These are phyloP conservation scores for Casuarina glauca DNA, from an alignment of 306 rosid genomes.

Conservation along the genomic window DNA sequence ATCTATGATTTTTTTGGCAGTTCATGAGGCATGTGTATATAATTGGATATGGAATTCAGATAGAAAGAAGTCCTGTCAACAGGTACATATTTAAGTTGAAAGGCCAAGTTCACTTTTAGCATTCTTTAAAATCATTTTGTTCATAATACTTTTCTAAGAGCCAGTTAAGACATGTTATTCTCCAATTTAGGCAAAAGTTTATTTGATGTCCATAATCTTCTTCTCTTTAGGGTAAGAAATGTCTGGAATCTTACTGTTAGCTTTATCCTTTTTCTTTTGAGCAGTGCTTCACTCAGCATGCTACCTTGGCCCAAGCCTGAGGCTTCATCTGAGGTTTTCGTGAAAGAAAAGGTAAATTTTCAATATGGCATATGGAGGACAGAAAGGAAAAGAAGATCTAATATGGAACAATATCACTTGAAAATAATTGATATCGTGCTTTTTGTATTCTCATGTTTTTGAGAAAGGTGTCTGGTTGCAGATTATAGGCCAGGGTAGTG, in stretches of 20 bases:
- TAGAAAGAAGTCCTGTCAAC: slow-evolving; percentile 96
- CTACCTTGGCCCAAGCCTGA: slow-evolving; percentile 99
- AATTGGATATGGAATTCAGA: slow-evolving; percentile 81
- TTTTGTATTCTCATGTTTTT: not conserved
- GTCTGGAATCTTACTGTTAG: slow-evolving; percentile 4
- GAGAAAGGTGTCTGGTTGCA: not conserved
- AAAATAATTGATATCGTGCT: not conserved
- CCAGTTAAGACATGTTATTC: slow-evolving; percentile 11
- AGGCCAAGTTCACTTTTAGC: not conserved
- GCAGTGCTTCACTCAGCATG: slow-evolving; percentile 95
- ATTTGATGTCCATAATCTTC: not conserved
- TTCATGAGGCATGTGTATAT: slow-evolving; percentile 97
- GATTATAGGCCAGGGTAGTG: not conserved
- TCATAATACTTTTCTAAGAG: slow-evolving; percentile 12
- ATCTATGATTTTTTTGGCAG: slow-evolving; percentile 57
- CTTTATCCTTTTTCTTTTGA: slow-evolving; percentile 30
- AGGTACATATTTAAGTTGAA: slow-evolving; percentile 52
- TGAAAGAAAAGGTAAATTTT: slow-evolving; percentile 86
- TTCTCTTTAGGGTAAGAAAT: not conserved
- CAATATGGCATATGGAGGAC: slow-evolving; percentile 4
- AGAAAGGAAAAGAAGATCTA: not conserved
- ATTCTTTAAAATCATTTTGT: slow-evolving; percentile 16
- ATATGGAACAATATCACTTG: not conserved
- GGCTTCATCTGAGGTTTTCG: slow-evolving; percentile 81
- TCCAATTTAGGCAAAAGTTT: slow-evolving; percentile 1